Evolutionary conservation across 805 yeast species (phyloP), one percentile per base, ranked within the genome.

Genomic region (Sugiyamaella floridensis): DNA sequence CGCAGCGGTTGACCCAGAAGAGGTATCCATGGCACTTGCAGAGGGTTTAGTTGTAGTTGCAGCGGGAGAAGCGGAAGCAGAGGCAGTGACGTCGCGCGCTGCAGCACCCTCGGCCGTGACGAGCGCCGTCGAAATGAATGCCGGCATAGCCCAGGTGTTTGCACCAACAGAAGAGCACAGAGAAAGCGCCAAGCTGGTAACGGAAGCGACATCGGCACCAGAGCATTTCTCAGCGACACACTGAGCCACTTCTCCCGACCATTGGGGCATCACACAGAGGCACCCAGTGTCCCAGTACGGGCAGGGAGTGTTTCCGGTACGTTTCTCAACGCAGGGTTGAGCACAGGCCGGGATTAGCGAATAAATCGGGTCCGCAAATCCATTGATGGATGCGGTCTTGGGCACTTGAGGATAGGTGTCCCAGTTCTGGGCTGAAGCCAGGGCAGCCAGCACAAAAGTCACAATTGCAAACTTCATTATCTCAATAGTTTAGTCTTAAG

Each of bases 231-330:
- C 53, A 19, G 74, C 76, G 46, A 74, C 58, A 60, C 79, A 76
- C 44, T 65, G 65, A 15, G 70, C 79, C 9, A 76, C 78, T 53
- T 62, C 53, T 2, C 78, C 78, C 29, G 76, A 68, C 77, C 77
- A 76, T 56, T 74, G 76, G n/a, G 78, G 76, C 79, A 76, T 74
- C 22, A 76, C 76, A 59, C 79, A 76, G 47, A 76, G 67, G 55
- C 79, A 75, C 6, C 79, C 79, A 43, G 79, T 73, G 58, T 75
- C 79, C 78, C 78, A 75, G 61, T 75, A 73, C 42, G 80, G 80
- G 57, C 80, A 76, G 19, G 79, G 79, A 5, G 80, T 76, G 49
- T 70, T 73, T 37, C 66, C 29, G 9, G 51, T 47, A 22, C 45
- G 32, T 40, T 61, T 56, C 47, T 70, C 61, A 15, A 71, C 76